Evolutionary conservation across 1,284 basidiomycete genomes (phyloP).

Genomic region (Boletellus deceptivus): DNA sequence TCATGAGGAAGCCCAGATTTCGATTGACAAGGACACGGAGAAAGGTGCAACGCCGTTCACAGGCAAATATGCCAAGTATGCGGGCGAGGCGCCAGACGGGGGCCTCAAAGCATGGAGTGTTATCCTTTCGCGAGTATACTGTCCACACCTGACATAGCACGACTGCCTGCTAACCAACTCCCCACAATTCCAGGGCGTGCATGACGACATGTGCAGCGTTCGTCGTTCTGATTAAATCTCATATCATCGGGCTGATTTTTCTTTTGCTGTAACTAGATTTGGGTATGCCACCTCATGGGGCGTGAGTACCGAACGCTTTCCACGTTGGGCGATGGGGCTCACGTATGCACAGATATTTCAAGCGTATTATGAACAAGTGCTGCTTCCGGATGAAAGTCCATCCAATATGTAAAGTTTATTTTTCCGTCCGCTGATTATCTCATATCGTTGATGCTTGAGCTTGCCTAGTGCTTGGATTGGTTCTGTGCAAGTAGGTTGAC

Average conservation of each 20-base stretch:
- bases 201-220: conserved; percentile 19
- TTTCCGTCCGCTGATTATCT: background rate
- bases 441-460: conserved; percentile 1
- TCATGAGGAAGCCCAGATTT: background rate
- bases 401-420: conserved; percentile 29
- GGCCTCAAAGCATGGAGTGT: conserved; percentile 54
- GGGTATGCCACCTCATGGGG: conserved; percentile 32
- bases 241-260: conserved; percentile 5
- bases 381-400: conserved; percentile 26
- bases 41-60: conserved; percentile 4
- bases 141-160: background rate
- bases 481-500: conserved; percentile 31
- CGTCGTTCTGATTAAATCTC: conserved; percentile 3
- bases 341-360: conserved; percentile 30
- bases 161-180: background rate
- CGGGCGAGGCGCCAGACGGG: conserved; percentile 43
- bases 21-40: conserved; percentile 9
- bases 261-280: conserved; percentile 19
- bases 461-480: conserved; percentile 38
- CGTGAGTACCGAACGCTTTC: conserved; percentile 12
- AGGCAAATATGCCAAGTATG: conserved; percentile 22
- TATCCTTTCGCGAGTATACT: conserved; percentile 40
- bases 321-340: background rate
- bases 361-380: conserved; percentile 35
- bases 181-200: conserved; percentile 11